Evolutionary conservation across 2,329 filamentous ascomycete genomes (phyloP), one percentile per base, ranked within the genome.

Genomic region (Ophiostoma novo-ulmi): DNA sequence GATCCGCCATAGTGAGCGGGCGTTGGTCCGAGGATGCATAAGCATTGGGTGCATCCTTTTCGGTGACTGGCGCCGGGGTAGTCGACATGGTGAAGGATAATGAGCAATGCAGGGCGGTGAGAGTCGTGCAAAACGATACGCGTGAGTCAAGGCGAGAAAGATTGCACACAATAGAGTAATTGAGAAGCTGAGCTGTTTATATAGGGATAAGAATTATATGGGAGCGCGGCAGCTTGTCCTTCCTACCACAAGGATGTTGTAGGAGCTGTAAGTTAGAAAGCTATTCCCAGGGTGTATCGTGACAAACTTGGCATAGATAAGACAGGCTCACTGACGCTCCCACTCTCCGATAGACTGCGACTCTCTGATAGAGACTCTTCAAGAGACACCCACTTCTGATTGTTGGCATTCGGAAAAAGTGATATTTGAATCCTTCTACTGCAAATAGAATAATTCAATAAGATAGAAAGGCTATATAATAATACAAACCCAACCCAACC

Each of bases 231-330:
- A 63, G 58, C 58, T 26, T 58, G 22, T 58, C 52, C 52, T 26
- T 20, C 48, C 48, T 22, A n/a, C 31, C 31, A 31, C 31, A 31
- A 17, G 52, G 52, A 63, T 63, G 26, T 26, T 61, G 22, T 22
- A 63, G 26, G 14, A 17, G 58, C 26, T 63, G 41, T 44, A 20
- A 20, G 44, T 20, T 39, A 20, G 44, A 5, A 7, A n/a, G 44
- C 44, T 48, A 48, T 8, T 48, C 1, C 52, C 52, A 58, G 52
- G 22, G n/a, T 58, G n/a, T 58, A 58, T 58, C n/a, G 52, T 26
- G 52, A 58, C 26, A 35, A 63, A 31, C 58, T 63, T 63, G 58
- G 58, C 58, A 63, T 63, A 63, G 58, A 63, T 63, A 63, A 63
- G 58, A 26, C 10, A 58, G 52, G 11, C n/a, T 22, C 26, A 36